phyloP scores from a whole-genome alignment of 352 stramenopile species.

The Phytophthora sp. region DNA sequence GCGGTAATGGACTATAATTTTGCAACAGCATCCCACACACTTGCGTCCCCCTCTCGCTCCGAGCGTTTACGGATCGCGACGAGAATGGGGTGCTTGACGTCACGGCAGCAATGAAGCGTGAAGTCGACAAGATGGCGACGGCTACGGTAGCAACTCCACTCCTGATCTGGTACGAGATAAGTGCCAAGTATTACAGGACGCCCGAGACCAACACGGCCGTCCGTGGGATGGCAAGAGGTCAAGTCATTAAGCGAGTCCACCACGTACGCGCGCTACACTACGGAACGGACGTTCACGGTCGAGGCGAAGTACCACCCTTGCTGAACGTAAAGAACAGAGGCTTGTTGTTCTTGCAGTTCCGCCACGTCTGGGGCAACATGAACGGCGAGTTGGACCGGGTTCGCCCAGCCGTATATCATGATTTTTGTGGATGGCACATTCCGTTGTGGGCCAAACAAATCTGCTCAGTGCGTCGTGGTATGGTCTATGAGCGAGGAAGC shows the following conservation, averaged over 20 bases:
- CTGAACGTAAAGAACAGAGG: constrained; percentile 1
- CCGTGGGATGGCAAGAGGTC: background rate
- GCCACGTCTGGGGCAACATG: constrained; percentile 4
- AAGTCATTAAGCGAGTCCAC: constrained; percentile 11
- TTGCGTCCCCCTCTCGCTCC: background rate
- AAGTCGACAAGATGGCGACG: constrained; percentile 1
- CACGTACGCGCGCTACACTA: constrained; percentile 6
- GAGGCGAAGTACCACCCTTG: constrained; percentile 6
- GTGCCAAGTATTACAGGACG: constrained; percentile 1
- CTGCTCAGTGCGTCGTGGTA: too few species aligned
- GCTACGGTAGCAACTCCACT: constrained; percentile 13
- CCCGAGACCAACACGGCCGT: background rate
- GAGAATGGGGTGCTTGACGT: background rate
- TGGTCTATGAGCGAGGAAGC: constrained; percentile 12
- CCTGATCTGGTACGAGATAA: constrained; percentile 6
- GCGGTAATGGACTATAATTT: constrained; percentile 17
- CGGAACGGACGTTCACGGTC: constrained; percentile 1
- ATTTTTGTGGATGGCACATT: too few species aligned
- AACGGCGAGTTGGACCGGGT: background rate
- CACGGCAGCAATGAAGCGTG: background rate
- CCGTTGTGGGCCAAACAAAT: background rate
- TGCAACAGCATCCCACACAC: constrained; percentile 3
- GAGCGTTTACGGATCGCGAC: background rate
- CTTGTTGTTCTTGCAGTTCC: constrained; percentile 13
- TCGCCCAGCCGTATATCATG: too few species aligned